Evolutionary conservation across 2,329 filamentous ascomycete species (phyloP).

Genomic region (Seiridium unicorne): DNA sequence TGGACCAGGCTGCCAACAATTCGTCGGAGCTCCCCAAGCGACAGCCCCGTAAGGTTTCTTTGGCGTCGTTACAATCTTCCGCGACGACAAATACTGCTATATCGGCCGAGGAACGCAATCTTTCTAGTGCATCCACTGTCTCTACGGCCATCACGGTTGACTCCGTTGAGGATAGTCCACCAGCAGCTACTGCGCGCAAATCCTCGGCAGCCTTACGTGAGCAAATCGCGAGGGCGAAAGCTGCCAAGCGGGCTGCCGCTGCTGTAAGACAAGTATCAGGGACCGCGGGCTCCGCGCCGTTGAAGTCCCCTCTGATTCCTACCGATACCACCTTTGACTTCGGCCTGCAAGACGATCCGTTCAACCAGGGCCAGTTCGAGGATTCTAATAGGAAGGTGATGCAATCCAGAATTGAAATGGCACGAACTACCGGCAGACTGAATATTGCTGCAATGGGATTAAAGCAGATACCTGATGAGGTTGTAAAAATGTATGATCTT

Average conservation of each 20-base stretch:
- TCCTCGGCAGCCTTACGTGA: slow-evolving; percentile 82
- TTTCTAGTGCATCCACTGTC: slow-evolving; percentile 33
- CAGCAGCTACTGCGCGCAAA: slow-evolving; percentile 43
- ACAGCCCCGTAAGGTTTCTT: slow-evolving; percentile 36
- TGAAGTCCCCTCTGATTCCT: slow-evolving; percentile 38
- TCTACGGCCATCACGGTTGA: slow-evolving; percentile 36
- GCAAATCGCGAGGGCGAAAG: slow-evolving; percentile 90
- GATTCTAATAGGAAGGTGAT: slow-evolving; percentile 65
- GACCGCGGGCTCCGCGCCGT: slow-evolving; percentile 13
- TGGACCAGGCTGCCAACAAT: slow-evolving; percentile 27
- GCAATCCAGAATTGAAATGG: slow-evolving; percentile 68
- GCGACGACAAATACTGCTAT: slow-evolving; percentile 23
- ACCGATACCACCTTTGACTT: slow-evolving; percentile 56
- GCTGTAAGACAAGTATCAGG: slow-evolving; percentile 34
- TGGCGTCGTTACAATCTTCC: slow-evolving; percentile 37
- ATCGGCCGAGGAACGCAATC: slow-evolving; percentile 32
- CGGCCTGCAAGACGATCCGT: slow-evolving; percentile 62
- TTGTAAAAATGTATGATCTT: slow-evolving; percentile 87
- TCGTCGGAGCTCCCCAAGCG: slow-evolving; percentile 22
- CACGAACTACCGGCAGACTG: slow-evolving; percentile 74
- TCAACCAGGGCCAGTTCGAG: slow-evolving; percentile 63
- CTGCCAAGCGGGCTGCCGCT: slow-evolving; percentile 65
- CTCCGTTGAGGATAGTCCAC: slow-evolving; percentile 29
- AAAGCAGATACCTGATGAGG: slow-evolving; percentile 75
- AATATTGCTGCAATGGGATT: slow-evolving; percentile 86